Evolutionary conservation across 345 rosid species (phyloP).

Genomic region (Mercurialis annua): DNA sequence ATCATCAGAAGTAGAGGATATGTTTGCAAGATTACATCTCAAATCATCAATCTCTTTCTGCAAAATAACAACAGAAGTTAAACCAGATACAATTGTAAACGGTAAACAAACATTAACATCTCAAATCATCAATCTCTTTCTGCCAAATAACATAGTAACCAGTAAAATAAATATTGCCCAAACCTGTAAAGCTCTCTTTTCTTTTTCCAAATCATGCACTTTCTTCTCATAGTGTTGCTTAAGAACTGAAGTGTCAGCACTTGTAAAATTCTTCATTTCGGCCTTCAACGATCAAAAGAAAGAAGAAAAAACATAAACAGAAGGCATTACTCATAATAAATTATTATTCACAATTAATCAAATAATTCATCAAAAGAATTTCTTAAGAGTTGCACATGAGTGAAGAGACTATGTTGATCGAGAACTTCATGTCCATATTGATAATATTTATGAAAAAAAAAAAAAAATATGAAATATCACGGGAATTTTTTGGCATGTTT

Average conservation of each 20-base stretch:
- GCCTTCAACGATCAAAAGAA: constrained; percentile 51
- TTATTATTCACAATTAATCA: background rate
- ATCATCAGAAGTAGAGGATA: constrained; percentile 72
- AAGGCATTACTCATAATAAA: background rate
- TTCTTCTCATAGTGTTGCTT: constrained; percentile 95
- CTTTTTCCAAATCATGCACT: constrained; percentile 80
- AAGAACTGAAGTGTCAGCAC: constrained; percentile 74
- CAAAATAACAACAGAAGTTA: constrained; percentile 21
- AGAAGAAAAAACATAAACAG: background rate
- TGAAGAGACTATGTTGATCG: background rate
- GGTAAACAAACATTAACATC: constrained; percentile 2
- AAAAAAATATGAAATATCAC: background rate
- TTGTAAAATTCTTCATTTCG: constrained; percentile 79
- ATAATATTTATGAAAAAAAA: background rate
- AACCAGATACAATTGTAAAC: background rate
- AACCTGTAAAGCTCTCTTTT: constrained; percentile 80
- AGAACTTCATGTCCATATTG: background rate
- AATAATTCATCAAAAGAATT: background rate
- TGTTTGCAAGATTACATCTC: constrained; percentile 62
- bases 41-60: constrained; percentile 92
- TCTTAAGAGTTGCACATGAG: background rate
- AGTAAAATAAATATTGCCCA: no score
- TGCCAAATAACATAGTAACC: constrained; percentile 42
- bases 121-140: constrained; percentile 78
- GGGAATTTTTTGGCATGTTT: constrained; percentile 6